Conservation (phyloP, 2,329 filamentous ascomycete genomes). For the Verticillium alfalfae region DNA sequence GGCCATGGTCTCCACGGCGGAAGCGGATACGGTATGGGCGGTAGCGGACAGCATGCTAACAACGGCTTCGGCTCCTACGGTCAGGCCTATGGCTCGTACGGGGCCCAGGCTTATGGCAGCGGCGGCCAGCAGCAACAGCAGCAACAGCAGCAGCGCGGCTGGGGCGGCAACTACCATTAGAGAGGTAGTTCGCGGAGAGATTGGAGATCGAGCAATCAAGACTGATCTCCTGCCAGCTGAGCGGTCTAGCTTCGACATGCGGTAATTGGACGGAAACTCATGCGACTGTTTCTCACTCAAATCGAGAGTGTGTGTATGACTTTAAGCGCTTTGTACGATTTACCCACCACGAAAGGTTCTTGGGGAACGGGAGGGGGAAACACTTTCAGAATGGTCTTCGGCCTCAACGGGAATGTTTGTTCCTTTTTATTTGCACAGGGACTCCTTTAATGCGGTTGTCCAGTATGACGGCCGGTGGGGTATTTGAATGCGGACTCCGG, state of each 20-base stretch:
- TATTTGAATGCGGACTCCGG: background rate
- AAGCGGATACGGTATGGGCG: slow-evolving; percentile 50
- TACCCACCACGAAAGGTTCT: slow-evolving; percentile 8
- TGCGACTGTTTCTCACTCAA: slow-evolving; percentile 11
- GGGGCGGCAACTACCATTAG: slow-evolving; percentile 51
- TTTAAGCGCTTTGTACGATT: slow-evolving; percentile 14
- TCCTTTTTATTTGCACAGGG: slow-evolving; percentile 3
- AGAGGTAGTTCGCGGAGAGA: slow-evolving; percentile 1
- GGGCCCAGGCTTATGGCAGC: slow-evolving; percentile 25
- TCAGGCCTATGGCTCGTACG: slow-evolving; percentile 39
- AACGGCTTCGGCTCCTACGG: slow-evolving; percentile 49
- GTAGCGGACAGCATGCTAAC: slow-evolving; percentile 46
- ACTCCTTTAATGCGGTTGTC: background rate
- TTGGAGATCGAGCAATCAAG: slow-evolving; percentile 7
- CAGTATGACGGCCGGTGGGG: slow-evolving; percentile 1
- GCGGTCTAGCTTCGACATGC: slow-evolving; percentile 6
- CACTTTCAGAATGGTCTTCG: slow-evolving; percentile 12
- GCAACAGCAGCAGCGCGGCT: slow-evolving; percentile 47
- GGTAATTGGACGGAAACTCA: background rate
- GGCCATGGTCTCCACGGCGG: slow-evolving; percentile 48
- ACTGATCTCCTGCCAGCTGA: slow-evolving; percentile 8
- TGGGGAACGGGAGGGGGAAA: slow-evolving; percentile 11
- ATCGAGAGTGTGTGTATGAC: slow-evolving; percentile 10
- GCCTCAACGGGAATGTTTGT: slow-evolving; percentile 12
- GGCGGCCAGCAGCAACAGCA: slow-evolving; percentile 30